A percentile compares a stretch with the other conserved stretches of the same genome.
These are phyloP conservation scores for Mycotypha africana DNA, from an alignment of 371 early-diverging fungal genomes.

Conservation along the genomic window DNA sequence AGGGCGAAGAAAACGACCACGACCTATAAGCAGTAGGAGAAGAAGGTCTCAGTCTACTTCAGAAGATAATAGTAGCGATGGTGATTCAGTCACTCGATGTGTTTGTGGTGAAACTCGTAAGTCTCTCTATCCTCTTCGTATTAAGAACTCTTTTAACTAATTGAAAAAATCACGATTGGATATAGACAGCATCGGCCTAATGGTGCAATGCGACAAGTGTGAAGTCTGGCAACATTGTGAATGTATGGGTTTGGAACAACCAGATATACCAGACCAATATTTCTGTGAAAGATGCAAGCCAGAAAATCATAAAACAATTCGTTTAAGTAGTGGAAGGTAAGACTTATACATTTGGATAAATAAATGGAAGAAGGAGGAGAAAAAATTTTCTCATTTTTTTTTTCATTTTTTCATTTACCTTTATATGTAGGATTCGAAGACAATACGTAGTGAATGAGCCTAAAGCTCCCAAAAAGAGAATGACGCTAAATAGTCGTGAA, in stretches of 20 bases:
- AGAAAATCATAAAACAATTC: slow-evolving; percentile 13
- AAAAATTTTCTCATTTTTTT: neutral
- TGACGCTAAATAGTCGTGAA: slow-evolving; percentile 55
- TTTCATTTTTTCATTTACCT: neutral
- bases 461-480: slow-evolving; percentile 49
- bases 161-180: neutral
- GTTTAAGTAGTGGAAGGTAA: slow-evolving; percentile 23
- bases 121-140: slow-evolving; percentile 3
- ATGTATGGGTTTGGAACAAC: slow-evolving; percentile 71
- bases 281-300: slow-evolving; percentile 77
- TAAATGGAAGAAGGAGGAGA: no score
- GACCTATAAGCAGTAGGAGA: slow-evolving; percentile 1
- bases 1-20: no score
- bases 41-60: slow-evolving; percentile 28
- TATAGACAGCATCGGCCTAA: slow-evolving; percentile 53
- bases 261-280: slow-evolving; percentile 75
- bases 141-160: neutral
- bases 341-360: no score
- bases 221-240: slow-evolving; percentile 87
- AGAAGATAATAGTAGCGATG: slow-evolving; percentile 35
- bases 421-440: no score
- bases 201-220: slow-evolving; percentile 87
- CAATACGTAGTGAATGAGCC: slow-evolving; percentile 13
- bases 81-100: slow-evolving; percentile 70
- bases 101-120: slow-evolving; percentile 69